A percentile compares a stretch with the other conserved stretches of the same genome.
Conservation (phyloP, 768 basidiomycete species). For the Gymnopilus dilepis region DNA sequence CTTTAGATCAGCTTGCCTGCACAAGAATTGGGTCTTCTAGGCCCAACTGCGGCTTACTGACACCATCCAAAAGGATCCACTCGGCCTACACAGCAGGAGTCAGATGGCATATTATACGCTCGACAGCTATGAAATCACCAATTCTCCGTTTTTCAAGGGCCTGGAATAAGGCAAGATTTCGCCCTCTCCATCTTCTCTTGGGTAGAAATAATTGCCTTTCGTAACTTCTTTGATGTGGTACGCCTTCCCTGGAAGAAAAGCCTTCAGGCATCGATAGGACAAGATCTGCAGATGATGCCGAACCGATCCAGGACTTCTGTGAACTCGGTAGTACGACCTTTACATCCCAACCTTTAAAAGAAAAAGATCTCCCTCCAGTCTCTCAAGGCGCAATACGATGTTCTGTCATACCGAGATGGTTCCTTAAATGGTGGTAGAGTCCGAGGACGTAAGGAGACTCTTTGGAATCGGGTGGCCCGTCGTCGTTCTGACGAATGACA, state of each 20-base stretch:
- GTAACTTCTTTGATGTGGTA: slow-evolving; percentile 80
- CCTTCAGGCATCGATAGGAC: neutral
- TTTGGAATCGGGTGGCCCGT: slow-evolving; percentile 70
- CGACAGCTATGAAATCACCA: slow-evolving; percentile 41
- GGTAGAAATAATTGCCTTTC: slow-evolving; percentile 78
- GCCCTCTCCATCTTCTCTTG: slow-evolving; percentile 69
- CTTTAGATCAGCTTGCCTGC: neutral
- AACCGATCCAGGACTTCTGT: slow-evolving; percentile 91
- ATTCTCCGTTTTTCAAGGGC: slow-evolving; percentile 75
- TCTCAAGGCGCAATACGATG: neutral
- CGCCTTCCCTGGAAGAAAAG: slow-evolving; percentile 62
- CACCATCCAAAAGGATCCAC: slow-evolving; percentile 91
- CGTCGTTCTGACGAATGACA: slow-evolving; percentile 68
- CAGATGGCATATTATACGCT: slow-evolving; percentile 1
- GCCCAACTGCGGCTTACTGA: slow-evolving; percentile 35
- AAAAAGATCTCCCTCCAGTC: neutral
- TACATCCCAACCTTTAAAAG: slow-evolving; percentile 71
- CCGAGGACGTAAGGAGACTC: slow-evolving; percentile 82
- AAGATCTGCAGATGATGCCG: slow-evolving; percentile 18
- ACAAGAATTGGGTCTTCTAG: neutral
- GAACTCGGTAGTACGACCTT: slow-evolving; percentile 80
- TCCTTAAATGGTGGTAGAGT: slow-evolving; percentile 65
- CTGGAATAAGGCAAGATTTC: slow-evolving; percentile 67
- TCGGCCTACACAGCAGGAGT: slow-evolving; percentile 53
- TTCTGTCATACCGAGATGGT: slow-evolving; percentile 55